Base-by-base conservation (phyloP, 176 grass and related monocot species). In the Rhynchospora breviuscula region DNA sequence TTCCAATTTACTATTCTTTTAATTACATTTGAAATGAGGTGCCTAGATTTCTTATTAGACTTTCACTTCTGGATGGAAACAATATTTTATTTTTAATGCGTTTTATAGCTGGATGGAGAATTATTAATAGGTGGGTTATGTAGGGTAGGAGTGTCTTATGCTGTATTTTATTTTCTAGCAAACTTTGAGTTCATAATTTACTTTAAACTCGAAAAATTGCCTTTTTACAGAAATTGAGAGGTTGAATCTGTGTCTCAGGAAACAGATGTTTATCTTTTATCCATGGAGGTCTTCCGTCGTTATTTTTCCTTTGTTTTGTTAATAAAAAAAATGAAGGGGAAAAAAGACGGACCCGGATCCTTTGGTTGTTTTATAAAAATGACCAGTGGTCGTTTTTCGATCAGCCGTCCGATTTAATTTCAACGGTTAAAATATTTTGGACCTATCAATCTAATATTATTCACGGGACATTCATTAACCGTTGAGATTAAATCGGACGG, bases 171-270 rank as follows among this genome's bases (percentile, higher is more conserved):
- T 81, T 12, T 44, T 11, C n/a, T 81, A 63, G 85, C 23, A 80
- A 78, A 29, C 18, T 22, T 80, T n/a, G 35, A 54, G 85, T 35
- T 31, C 14, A 18, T 31, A 79, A 74, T 54, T 61, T 46, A 44
- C 82, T 84, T 54, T 79, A 68, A 79, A 52, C 52, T 72, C 70
- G 12, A 58, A 63, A 19, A 86, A 63, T 79, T 52, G 63, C 84
- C 66, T 88, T 89, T 29, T 29, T 91, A 80, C 86, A 88, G 85
- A 86, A 87, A 88, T 88, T 86, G 87, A 88, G 88, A 91, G 73
- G 60, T 91, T 75, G 25, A 58, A 52, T 82, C 22, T 67, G 65
- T 67, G 26, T 29, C 1, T 8, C 63, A 8, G 6, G 26, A 67
- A 31, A 67, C 10, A 9, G 19, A 23, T 67, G 8, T 23, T 8